Percentiles rank a stretch among this genome's conserved stretches.
Conservation (phyloP, 1,139 yeast species). For the Suhomyces atakaporum region DNA sequence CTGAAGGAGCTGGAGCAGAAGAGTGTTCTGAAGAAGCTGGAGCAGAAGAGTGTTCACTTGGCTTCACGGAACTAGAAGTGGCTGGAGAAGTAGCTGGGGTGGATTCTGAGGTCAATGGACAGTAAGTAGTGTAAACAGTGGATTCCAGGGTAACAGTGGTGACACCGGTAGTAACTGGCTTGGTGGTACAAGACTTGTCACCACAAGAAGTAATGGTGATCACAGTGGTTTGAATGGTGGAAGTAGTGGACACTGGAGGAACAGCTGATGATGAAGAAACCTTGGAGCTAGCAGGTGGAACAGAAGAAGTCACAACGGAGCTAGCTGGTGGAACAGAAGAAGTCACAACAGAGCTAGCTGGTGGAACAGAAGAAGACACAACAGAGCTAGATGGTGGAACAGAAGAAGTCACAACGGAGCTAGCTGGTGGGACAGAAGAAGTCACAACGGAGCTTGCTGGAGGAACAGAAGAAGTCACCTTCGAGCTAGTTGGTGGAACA, state of each 20-base stretch:
- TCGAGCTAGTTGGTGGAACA: slow-evolving; percentile 5
- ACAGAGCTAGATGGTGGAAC: slow-evolving; percentile 1
- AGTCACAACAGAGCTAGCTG: slow-evolving; percentile 3
- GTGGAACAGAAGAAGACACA: slow-evolving; percentile 1
- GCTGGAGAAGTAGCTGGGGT: slow-evolving; percentile 3
- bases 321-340: slow-evolving; percentile 20
- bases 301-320: slow-evolving; percentile 24
- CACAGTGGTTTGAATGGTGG: slow-evolving; percentile 19
- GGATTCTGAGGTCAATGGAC: slow-evolving; percentile 20
- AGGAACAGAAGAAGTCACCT: slow-evolving; percentile 3
- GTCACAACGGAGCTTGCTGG: slow-evolving; percentile 3
- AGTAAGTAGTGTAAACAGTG: slow-evolving; percentile 22
- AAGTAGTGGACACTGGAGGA: slow-evolving; percentile 8
- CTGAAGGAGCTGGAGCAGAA: slow-evolving; percentile 1
- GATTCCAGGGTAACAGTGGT: slow-evolving; percentile 21
- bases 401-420: not conserved
- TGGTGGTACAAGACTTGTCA: slow-evolving; percentile 21
- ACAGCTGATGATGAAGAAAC: not conserved
- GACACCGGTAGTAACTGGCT: slow-evolving; percentile 31
- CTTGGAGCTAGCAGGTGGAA: slow-evolving; percentile 4
- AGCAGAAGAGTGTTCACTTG: slow-evolving; percentile 1
- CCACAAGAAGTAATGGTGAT: slow-evolving; percentile 22
- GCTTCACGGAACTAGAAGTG: slow-evolving; percentile 1
- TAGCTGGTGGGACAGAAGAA: not conserved
- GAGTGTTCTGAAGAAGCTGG: slow-evolving; percentile 3